Percentiles rank a stretch among this genome's conserved stretches.
Conservation (phyloP, 371 early-diverging fungal species). For the Apophysomyces elegans region DNA sequence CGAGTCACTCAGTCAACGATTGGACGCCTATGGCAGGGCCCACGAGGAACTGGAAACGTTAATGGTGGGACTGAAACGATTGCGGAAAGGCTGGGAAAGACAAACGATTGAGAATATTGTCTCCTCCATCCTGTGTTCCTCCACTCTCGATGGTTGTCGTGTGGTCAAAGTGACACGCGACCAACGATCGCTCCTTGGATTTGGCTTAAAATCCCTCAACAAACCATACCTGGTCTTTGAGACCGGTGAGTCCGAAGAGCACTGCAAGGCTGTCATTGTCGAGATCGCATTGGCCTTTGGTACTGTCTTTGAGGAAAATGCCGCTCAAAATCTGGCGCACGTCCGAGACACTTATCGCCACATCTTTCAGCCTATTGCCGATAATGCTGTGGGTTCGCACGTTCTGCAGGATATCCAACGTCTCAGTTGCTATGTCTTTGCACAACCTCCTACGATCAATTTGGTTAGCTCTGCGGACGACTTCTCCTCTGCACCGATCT, state of each 20-base stretch:
- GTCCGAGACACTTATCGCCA: conserved; percentile 35
- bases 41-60: conserved; percentile 35
- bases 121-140: conserved; percentile 27
- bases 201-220: conserved; percentile 30
- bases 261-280: conserved; percentile 22
- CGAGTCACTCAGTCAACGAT: conserved; percentile 15
- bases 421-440: conserved; percentile 1
- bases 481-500: conserved; percentile 17
- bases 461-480: background rate
- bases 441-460: conserved; percentile 1
- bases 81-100: conserved; percentile 37
- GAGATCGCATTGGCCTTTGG: conserved; percentile 30
- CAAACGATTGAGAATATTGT: conserved; percentile 35
- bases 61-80: conserved; percentile 24
- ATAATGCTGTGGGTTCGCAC: background rate
- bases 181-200: conserved; percentile 16
- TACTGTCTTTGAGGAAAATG: conserved; percentile 43
- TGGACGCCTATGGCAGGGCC: conserved; percentile 34
- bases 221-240: conserved; percentile 37
- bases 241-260: conserved; percentile 10
- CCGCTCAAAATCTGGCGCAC: conserved; percentile 36
- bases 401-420: conserved; percentile 25
- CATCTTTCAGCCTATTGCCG: conserved; percentile 28
- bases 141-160: conserved; percentile 26
- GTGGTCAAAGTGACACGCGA: conserved; percentile 14